Evolutionary conservation across 2,329 filamentous ascomycete species (phyloP), one percentile per base, ranked within the genome.

Genomic region (Trichophyton mentagrophytes): DNA sequence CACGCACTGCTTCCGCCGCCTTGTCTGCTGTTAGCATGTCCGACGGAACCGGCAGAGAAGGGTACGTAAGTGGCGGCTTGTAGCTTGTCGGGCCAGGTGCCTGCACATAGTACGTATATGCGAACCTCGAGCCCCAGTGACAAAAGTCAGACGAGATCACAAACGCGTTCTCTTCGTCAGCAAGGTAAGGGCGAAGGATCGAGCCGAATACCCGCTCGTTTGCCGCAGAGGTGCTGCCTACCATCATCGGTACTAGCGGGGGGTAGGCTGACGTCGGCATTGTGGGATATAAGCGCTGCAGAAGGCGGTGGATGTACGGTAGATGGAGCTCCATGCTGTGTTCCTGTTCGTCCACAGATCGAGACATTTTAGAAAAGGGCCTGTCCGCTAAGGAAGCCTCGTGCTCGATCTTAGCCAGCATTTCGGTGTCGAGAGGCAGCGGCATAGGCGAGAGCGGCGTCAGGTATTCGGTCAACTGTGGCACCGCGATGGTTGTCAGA

Each of bases 311-410:
- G 64, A 97, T 87, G 69, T 95, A 96, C 0, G 93, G 92, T 7
- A 97, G 80, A 67, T 99, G 93, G 87, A 99, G 95, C 77, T 99
- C 93, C 1, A 97, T 81, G 58, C 89, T 96, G 74, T 99, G 93
- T 74, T 99, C 93, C 3, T 82, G 81, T 64, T 90, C 82, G 69
- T 99, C 93, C 4, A 84, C 78, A 3, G 77, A 68, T 17, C 73
- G 74, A 1, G 81, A 83, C 78, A 96, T 93, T 17, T 68, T 73
- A 17, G 70, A 71, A 61, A 78, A 78, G 55, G 65, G 69, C 6
- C 66, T 70, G n/a, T 69, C 67, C n/a, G 70, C 64, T 59, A 60
- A 65, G 47, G 69, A 67, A 47, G 69, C 65, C 13, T 67, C 67
- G 5, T 65, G 66, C 42, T 68, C 67, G 9, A 78, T 71, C 59